Evolutionary conservation across 2,329 filamentous ascomycete species (phyloP).

Genomic region (Didymosphaeria variabile): DNA sequence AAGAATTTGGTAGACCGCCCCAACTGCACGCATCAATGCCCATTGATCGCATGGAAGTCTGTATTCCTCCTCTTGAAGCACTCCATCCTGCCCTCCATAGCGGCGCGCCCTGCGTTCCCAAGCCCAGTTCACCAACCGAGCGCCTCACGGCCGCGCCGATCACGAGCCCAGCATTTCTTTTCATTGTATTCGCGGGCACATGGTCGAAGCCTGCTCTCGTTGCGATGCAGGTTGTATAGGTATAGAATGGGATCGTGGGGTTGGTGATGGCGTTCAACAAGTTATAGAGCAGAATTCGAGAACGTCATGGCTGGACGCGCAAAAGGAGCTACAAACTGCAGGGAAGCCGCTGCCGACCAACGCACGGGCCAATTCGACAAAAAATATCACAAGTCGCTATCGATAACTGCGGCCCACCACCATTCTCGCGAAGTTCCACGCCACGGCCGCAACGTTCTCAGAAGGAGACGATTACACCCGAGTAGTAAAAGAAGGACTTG

Average conservation of each 20-base stretch:
- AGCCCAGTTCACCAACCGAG: slow-evolving; percentile 39
- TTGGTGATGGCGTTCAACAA: slow-evolving; percentile 16
- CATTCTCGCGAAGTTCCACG: neutral
- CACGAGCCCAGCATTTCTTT: slow-evolving; percentile 53
- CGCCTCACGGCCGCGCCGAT: slow-evolving; percentile 47
- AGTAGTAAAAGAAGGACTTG: neutral
- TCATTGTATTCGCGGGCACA: slow-evolving; percentile 54
- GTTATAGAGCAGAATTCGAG: neutral
- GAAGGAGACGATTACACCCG: neutral
- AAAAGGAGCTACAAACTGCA: slow-evolving; percentile 13
- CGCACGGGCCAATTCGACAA: slow-evolving; percentile 15
- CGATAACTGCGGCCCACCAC: slow-evolving; percentile 27
- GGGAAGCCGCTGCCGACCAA: neutral
- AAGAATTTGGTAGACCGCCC: slow-evolving; percentile 12
- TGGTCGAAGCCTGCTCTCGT: slow-evolving; percentile 31
- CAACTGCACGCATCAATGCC: slow-evolving; percentile 20
- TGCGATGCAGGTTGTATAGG: slow-evolving; percentile 13
- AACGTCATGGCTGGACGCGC: slow-evolving; percentile 12
- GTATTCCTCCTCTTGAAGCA: slow-evolving; percentile 19
- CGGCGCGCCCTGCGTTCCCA: slow-evolving; percentile 23
- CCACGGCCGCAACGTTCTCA: neutral
- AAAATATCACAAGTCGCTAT: slow-evolving; percentile 33
- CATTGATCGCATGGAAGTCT: slow-evolving; percentile 20
- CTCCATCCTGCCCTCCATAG: slow-evolving; percentile 28
- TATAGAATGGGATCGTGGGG: slow-evolving; percentile 13